A percentile compares a stretch with the other conserved stretches of the same genome.
Conservation (phyloP, 768 basidiomycete genomes). For the Termitomyces sp. region DNA sequence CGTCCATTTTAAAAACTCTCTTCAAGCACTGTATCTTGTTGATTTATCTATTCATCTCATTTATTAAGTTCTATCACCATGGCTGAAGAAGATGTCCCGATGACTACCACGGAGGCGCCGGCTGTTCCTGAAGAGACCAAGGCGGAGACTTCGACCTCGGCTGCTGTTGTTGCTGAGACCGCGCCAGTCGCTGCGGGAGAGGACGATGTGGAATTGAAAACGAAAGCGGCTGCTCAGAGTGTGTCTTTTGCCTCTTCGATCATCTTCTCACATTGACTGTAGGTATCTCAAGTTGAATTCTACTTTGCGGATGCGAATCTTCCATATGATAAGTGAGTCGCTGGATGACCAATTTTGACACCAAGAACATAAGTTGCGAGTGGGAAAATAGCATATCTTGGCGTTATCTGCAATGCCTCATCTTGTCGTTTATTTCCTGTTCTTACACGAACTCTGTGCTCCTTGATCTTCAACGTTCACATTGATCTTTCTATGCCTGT, state of each 20-base stretch:
- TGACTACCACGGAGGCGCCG: constrained; percentile 11
- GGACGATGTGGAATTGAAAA: constrained; percentile 35
- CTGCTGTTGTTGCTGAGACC: constrained; percentile 7
- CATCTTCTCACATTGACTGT: background rate
- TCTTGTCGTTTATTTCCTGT: background rate
- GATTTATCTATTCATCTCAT: constrained; percentile 15
- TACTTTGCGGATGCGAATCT: constrained; percentile 97
- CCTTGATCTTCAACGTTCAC: background rate
- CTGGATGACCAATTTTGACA: background rate
- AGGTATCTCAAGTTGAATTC: constrained; percentile 67
- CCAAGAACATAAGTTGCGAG: background rate
- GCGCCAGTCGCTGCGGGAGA: constrained; percentile 7
- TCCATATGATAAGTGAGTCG: constrained; percentile 76
- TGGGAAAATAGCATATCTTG: no score
- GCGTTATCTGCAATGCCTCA: background rate
- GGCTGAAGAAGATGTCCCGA: constrained; percentile 23
- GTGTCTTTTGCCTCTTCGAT: constrained; percentile 12
- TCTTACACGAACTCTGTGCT: background rate
- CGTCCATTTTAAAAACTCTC: background rate
- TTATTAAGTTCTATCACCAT: constrained; percentile 11
- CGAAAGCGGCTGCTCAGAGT: constrained; percentile 54
- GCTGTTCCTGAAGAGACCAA: constrained; percentile 7
- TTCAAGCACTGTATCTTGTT: background rate
- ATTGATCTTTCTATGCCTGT: background rate
- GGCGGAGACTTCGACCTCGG: constrained; percentile 8